Percentiles rank a stretch among this genome's conserved stretches.
Conservation (phyloP, 2,329 filamentous ascomycete genomes). For the Cytospora paraplurivora region DNA sequence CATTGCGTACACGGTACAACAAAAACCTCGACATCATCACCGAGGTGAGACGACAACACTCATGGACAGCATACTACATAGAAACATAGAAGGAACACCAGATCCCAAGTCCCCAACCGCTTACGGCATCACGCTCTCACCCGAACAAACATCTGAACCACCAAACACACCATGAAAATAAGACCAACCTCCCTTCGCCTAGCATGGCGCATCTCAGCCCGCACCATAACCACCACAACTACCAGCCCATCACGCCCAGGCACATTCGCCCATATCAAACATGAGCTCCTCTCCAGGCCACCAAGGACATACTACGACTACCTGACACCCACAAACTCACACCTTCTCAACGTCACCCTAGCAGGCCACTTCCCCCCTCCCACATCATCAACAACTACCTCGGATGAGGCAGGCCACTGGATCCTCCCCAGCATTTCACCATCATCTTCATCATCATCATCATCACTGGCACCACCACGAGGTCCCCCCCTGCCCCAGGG, state of each 20-base stretch:
- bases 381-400: slow-evolving; percentile 31
- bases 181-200: slow-evolving; percentile 10
- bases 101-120: neutral
- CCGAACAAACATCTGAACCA: neutral
- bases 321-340: slow-evolving; percentile 60
- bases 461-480: neutral
- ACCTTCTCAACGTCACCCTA: slow-evolving; percentile 67
- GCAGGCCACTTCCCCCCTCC: slow-evolving; percentile 30
- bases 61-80: too few relatives aligned
- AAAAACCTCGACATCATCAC: too few relatives aligned
- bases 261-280: slow-evolving; percentile 23
- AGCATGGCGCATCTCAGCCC: slow-evolving; percentile 14
- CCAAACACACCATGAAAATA: slow-evolving; percentile 17
- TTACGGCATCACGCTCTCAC: too few relatives aligned
- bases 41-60: too few relatives aligned
- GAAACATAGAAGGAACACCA: neutral
- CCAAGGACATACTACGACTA: slow-evolving; percentile 46
- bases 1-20: too few relatives aligned
- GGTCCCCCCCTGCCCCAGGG: slow-evolving; percentile 57
- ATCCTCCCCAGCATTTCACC: slow-evolving; percentile 33
- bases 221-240: slow-evolving; percentile 14
- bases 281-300: slow-evolving; percentile 24
- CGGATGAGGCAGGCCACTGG: slow-evolving; percentile 34
- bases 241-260: slow-evolving; percentile 2
- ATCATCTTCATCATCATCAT: too few relatives aligned